These are phyloP conservation scores for Phragmites australis DNA, from an alignment of 176 grass and related monocot species.

Conservation along the genomic window DNA sequence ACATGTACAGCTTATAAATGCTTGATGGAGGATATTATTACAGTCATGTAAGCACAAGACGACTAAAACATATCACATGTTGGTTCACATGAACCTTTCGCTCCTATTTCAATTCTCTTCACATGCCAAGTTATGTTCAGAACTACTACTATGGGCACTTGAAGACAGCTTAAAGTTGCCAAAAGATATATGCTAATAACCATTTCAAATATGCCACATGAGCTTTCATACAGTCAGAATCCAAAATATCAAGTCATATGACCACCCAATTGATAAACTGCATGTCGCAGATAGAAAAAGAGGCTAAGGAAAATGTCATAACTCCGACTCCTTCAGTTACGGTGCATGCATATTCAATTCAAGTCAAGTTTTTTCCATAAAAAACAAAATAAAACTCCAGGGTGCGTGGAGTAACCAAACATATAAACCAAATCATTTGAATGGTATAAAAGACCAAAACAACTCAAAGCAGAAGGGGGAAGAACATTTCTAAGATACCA, in stretches of 20 bases:
- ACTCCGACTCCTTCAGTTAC: neutral
- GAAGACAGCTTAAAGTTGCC: neutral
- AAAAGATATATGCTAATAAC: constrained; percentile 19
- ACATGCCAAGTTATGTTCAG: neutral
- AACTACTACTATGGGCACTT: neutral
- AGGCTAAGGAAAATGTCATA: neutral
- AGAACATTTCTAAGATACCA: neutral
- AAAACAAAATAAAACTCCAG: neutral
- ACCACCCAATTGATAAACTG: constrained; percentile 2
- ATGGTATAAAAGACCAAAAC: constrained; percentile 6
- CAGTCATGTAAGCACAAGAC: neutral
- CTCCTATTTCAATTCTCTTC: constrained; percentile 1
- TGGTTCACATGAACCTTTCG: neutral
- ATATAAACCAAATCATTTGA: neutral
- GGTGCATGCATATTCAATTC: neutral
- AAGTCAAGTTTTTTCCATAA: neutral
- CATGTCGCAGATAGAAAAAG: neutral
- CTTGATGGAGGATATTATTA: neutral
- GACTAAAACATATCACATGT: neutral
- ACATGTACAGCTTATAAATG: constrained; percentile 4
- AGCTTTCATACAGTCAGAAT: neutral
- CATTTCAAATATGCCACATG: neutral
- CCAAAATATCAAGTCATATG: constrained; percentile 21
- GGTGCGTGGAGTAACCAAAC: neutral
- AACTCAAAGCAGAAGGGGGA: neutral